Evolutionary conservation across 164 flowering plant species (phyloP).

Genomic region (Litsea cubeba): DNA sequence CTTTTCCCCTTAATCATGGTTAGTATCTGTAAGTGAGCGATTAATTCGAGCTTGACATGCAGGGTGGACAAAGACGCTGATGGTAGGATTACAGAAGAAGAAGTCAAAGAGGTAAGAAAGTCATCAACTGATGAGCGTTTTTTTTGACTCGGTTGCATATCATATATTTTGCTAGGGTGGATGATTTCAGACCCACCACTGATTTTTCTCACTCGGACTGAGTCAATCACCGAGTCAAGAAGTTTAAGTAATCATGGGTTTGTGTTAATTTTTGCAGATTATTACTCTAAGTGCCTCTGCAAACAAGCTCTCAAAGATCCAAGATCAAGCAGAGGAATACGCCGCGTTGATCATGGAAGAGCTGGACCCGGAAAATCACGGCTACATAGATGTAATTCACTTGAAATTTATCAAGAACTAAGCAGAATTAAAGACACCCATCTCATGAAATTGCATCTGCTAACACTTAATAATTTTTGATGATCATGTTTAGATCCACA

Average conservation of each 20-base stretch:
- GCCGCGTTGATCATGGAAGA: conserved; percentile 66
- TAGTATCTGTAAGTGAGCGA: background rate
- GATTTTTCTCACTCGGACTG: background rate
- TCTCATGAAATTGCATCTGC: background rate
- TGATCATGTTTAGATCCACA: conserved; percentile 15
- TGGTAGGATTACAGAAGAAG: conserved; percentile 69
- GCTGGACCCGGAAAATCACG: conserved; percentile 41
- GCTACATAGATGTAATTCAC: conserved; percentile 40
- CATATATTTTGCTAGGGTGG: background rate
- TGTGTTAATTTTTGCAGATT: conserved; percentile 20
- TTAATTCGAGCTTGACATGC: conserved; percentile 3
- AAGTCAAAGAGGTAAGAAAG: conserved; percentile 63
- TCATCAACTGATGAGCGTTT: background rate
- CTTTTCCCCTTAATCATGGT: background rate
- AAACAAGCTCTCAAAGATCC: conserved; percentile 41
- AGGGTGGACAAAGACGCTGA: conserved; percentile 93
- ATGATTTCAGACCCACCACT: background rate
- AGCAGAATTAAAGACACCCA: background rate
- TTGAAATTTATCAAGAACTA: background rate
- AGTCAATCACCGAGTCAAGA: background rate
- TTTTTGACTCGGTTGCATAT: background rate
- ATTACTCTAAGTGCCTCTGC: conserved; percentile 53
- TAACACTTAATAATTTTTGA: background rate
- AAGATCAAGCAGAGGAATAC: conserved; percentile 48
- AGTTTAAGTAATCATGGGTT: background rate